Evolutionary conservation across 1,284 basidiomycete genomes (phyloP).

Genomic region (Microbotryum scabiosae): DNA sequence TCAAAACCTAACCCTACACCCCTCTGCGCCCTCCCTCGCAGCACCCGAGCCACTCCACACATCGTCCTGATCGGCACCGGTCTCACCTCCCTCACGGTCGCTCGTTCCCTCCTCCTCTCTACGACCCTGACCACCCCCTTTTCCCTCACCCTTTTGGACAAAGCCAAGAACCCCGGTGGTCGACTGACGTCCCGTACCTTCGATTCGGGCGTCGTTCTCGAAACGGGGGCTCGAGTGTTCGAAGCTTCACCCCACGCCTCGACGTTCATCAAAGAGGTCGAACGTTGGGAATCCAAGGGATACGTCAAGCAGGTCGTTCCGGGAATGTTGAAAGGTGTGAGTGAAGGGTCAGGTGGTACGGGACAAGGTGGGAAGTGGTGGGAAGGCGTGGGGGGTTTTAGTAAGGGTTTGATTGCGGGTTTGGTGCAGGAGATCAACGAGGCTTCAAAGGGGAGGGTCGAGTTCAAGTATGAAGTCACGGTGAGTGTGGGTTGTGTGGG

Average conservation of each 20-base stretch:
- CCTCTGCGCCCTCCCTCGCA: not conserved
- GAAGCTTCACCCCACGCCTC: not conserved
- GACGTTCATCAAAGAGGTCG: not conserved
- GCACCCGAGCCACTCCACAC: not conserved
- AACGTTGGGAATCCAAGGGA: not conserved
- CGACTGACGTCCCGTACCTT: not conserved
- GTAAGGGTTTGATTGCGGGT: not conserved
- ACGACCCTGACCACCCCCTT: not conserved
- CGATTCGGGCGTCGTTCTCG: slow-evolving; percentile 1
- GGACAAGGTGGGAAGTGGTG: not conserved
- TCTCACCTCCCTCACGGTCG: not conserved
- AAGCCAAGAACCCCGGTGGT: not conserved
- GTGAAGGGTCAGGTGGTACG: not conserved
- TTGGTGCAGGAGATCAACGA: not conserved
- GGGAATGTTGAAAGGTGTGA: not conserved
- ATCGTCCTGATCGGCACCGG: slow-evolving; percentile 1
- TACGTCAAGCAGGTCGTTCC: not conserved
- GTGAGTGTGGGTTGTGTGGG: not conserved
- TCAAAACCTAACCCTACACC: too few relatives aligned
- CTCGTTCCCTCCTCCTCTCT: not conserved
- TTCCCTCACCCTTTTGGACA: not conserved
- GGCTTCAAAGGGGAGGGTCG: not conserved
- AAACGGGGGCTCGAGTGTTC: slow-evolving; percentile 1
- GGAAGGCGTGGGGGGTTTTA: not conserved
- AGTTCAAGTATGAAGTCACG: not conserved